A percentile compares a stretch with the other conserved stretches of the same genome.
Conservation (phyloP, 768 basidiomycete species). For the Mycena amicta region DNA sequence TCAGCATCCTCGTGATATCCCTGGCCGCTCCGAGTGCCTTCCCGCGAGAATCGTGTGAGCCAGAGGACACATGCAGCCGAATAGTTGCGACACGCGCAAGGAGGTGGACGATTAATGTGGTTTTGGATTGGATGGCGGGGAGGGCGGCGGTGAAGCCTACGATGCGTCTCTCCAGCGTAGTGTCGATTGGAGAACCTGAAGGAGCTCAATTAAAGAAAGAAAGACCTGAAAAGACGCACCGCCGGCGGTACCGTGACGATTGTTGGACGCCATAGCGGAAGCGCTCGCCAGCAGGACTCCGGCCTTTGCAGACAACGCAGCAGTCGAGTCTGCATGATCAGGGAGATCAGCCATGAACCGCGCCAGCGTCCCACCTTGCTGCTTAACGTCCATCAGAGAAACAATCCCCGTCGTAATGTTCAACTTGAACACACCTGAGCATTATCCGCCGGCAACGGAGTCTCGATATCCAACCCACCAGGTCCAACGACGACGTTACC, state of each 20-base stretch:
- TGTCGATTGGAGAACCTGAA: slow-evolving; percentile 21
- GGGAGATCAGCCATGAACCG: slow-evolving; percentile 6
- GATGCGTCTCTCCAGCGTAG: slow-evolving; percentile 22
- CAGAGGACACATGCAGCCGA: slow-evolving; percentile 27
- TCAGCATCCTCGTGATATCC: slow-evolving; percentile 8
- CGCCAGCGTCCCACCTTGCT: slow-evolving; percentile 8
- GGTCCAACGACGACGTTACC: slow-evolving; percentile 36
- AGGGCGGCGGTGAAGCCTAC: slow-evolving; percentile 7
- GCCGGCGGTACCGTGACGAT: too few species aligned
- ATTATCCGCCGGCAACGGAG: slow-evolving; percentile 15
- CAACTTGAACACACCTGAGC: slow-evolving; percentile 5
- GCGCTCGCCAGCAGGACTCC: slow-evolving; percentile 29
- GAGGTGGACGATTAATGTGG: slow-evolving; percentile 27
- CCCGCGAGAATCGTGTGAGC: slow-evolving; percentile 8
- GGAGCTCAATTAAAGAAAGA: too few species aligned
- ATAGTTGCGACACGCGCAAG: slow-evolving; percentile 29
- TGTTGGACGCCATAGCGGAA: too few species aligned
- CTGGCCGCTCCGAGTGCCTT: slow-evolving; percentile 12
- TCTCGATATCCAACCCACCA: slow-evolving; percentile 17
- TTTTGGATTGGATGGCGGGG: slow-evolving; percentile 9
- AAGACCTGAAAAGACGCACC: too few species aligned
- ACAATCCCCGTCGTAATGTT: neutral
- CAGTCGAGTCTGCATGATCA: neutral
- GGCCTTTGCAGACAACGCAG: slow-evolving; percentile 8
- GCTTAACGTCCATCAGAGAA: neutral